These are phyloP conservation scores for Yarrowia sp. DNA, from an alignment of 805 yeast genomes.

Conservation along the genomic window DNA sequence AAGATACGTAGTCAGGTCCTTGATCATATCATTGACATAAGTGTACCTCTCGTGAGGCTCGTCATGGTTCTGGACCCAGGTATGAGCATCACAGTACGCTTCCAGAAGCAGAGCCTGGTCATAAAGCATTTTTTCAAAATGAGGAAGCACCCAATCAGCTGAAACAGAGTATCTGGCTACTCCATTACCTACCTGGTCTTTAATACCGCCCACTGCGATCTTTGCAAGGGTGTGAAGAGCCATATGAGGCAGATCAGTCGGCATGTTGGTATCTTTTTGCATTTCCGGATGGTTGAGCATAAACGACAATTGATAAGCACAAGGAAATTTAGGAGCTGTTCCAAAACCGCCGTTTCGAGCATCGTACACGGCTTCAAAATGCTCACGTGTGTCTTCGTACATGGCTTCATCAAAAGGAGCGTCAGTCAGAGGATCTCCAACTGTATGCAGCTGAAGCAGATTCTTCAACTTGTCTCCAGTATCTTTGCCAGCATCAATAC, in stretches of 20 bases:
- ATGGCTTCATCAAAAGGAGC: constrained; percentile 26
- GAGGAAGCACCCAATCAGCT: constrained; percentile 44
- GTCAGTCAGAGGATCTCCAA: constrained; percentile 11
- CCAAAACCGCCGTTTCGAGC: constrained; percentile 39
- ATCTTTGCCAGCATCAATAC: constrained; percentile 35
- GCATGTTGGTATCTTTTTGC: constrained; percentile 15
- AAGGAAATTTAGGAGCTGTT: constrained; percentile 42
- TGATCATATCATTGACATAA: constrained; percentile 1
- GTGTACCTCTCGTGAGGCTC: constrained; percentile 32
- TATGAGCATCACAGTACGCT: constrained; percentile 38
- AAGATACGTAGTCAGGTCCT: constrained; percentile 34
- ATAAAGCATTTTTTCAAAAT: constrained; percentile 42
- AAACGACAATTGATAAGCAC: constrained; percentile 37
- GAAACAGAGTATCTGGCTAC: constrained; percentile 42
- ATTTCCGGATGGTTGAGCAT: constrained; percentile 26
- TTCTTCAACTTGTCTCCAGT: constrained; percentile 33
- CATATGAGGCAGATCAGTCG: constrained; percentile 30
- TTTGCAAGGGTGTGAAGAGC: constrained; percentile 36
- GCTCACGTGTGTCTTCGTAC: constrained; percentile 33
- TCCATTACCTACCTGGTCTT: constrained; percentile 43
- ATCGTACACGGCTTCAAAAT: constrained; percentile 36
- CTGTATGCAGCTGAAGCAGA: constrained; percentile 34
- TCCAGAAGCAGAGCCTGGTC: constrained; percentile 41
- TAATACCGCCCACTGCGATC: constrained; percentile 41
- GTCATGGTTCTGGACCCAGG: constrained; percentile 31